These are phyloP conservation scores for Dacryopinax primogenitus DNA, from an alignment of 768 basidiomycete species.

Conservation along the genomic window DNA sequence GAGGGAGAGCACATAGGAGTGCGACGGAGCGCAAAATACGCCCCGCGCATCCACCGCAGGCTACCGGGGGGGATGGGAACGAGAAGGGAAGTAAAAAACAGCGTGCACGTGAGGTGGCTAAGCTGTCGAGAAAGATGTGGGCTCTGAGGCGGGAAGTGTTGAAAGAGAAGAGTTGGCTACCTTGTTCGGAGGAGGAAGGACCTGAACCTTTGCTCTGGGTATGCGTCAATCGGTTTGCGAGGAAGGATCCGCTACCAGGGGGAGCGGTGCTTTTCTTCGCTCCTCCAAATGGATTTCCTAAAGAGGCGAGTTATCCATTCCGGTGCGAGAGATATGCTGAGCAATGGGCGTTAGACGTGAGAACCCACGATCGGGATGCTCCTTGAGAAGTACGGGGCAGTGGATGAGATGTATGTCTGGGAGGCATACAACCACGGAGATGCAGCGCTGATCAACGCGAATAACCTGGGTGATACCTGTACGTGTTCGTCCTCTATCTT, in stretches of 20 bases:
- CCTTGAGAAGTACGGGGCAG: constrained; percentile 32
- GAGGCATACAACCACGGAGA: constrained; percentile 82
- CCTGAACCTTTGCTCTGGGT: constrained; percentile 42
- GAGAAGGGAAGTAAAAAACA: constrained; percentile 12
- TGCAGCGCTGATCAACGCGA: constrained; percentile 55
- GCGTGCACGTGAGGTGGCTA: constrained; percentile 17
- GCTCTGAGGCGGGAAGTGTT: neutral
- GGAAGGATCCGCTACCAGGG: constrained; percentile 14
- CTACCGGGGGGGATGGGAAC: neutral
- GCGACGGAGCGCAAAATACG: neutral
- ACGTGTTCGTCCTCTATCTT: constrained; percentile 24
- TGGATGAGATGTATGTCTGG: constrained; percentile 71
- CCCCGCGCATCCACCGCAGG: neutral
- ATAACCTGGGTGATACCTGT: constrained; percentile 47
- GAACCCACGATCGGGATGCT: constrained; percentile 51
- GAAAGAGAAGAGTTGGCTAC: neutral
- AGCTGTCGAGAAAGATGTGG: constrained; percentile 15
- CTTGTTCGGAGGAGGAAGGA: constrained; percentile 19
- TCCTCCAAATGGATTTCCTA: constrained; percentile 80
- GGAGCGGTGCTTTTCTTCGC: constrained; percentile 61
- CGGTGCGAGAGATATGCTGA: neutral
- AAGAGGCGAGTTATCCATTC: constrained; percentile 44
- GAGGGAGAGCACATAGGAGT: constrained; percentile 13
- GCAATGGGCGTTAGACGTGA: constrained; percentile 32
- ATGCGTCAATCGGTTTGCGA: constrained; percentile 55